Percentiles rank a stretch among this genome's conserved stretches.
Evolutionary conservation across 1,284 basidiomycete genomes (phyloP).

Genomic region (Cutaneotrichosporon mucoides): DNA sequence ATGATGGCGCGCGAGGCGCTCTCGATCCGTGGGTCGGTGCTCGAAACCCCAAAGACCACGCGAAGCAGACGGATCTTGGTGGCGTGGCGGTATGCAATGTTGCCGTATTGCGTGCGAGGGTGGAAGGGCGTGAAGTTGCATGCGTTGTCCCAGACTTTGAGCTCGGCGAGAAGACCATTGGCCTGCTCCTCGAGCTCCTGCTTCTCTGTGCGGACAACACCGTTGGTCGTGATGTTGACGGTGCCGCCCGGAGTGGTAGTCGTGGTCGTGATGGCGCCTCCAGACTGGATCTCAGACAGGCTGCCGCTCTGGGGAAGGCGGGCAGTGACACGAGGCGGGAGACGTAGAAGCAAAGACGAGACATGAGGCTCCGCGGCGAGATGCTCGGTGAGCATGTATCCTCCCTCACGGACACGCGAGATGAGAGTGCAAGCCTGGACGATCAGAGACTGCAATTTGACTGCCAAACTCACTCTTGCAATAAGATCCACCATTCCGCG

Average conservation of each 20-base stretch:
- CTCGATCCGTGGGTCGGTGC: constrained; percentile 36
- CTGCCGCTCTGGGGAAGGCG: constrained; percentile 14
- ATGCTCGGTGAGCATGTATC: constrained; percentile 20
- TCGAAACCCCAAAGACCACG: constrained; percentile 36
- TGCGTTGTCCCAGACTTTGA: constrained; percentile 41
- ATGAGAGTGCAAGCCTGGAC: constrained; percentile 33
- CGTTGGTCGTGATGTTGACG: not conserved
- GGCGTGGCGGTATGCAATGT: constrained; percentile 42
- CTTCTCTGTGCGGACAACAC: constrained; percentile 10
- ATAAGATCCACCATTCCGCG: constrained; percentile 44
- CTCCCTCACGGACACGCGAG: constrained; percentile 21
- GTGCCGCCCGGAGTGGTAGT: not conserved
- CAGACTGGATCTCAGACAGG: constrained; percentile 1
- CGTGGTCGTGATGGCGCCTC: not conserved
- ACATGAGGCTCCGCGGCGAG: constrained; percentile 13
- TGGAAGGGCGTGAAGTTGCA: constrained; percentile 41
- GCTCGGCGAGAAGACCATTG: constrained; percentile 35
- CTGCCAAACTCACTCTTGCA: constrained; percentile 29
- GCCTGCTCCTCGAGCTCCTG: constrained; percentile 28
- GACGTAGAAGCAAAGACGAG: constrained; percentile 14
- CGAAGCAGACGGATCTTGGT: constrained; percentile 37
- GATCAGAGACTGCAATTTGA: not conserved
- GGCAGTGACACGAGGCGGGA: constrained; percentile 18
- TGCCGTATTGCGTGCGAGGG: constrained; percentile 42
- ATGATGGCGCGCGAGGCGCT: constrained; percentile 34